These are phyloP conservation scores for Auricularia sp. DNA, from an alignment of 768 basidiomycete genomes.

Conservation along the genomic window DNA sequence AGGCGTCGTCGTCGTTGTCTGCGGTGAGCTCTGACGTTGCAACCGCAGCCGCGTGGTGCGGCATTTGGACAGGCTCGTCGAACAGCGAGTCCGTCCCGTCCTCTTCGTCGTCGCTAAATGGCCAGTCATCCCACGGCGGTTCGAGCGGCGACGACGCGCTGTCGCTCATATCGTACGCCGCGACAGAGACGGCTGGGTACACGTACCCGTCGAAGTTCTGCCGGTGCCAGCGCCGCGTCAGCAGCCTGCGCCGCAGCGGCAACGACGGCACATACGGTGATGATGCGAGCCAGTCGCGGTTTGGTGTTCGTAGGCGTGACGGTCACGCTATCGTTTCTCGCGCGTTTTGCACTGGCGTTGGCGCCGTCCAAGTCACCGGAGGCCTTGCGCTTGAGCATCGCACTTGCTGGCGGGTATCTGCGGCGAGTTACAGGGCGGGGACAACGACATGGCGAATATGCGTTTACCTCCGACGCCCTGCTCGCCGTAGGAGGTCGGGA, in stretches of 20 bases:
- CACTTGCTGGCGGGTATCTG: too few relatives aligned
- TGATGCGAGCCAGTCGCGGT: background rate
- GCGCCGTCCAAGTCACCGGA: background rate
- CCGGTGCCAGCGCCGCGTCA: background rate
- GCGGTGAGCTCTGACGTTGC: background rate
- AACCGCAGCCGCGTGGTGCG: background rate
- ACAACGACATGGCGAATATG: too few relatives aligned
- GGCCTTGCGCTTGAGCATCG: background rate
- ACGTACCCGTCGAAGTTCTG: background rate
- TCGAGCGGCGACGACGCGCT: background rate
- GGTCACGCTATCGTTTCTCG: too few relatives aligned
- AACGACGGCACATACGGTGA: background rate
- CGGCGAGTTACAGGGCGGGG: too few relatives aligned
- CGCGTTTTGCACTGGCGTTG: background rate
- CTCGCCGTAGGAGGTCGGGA: too few relatives aligned
- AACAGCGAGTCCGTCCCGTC: constrained; percentile 36
- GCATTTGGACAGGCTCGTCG: constrained; percentile 27
- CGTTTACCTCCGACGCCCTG: too few relatives aligned
- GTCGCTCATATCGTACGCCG: background rate
- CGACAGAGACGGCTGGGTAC: background rate
- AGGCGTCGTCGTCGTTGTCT: constrained; percentile 5
- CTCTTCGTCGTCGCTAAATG: constrained; percentile 12
- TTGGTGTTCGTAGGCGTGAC: background rate
- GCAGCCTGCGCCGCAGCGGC: background rate
- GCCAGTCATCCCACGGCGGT: background rate